These are phyloP conservation scores for Sporodiniella umbellata DNA, from an alignment of 371 early-diverging fungal species.

Conservation along the genomic window DNA sequence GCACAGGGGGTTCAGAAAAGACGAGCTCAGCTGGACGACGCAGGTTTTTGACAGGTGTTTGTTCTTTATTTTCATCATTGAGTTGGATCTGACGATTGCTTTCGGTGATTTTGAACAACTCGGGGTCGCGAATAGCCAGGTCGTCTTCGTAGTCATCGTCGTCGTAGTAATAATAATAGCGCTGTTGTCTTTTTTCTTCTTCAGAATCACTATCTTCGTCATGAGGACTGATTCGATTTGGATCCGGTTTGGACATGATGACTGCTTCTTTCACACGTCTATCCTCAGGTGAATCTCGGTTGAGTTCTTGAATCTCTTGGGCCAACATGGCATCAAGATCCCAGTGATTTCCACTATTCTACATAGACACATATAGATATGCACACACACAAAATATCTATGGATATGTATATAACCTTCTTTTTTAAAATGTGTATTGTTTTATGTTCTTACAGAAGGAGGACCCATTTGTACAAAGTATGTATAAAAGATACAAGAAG, in stretches of 20 bases:
- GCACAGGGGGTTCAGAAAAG: constrained; percentile 38
- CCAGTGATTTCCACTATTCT: constrained; percentile 10
- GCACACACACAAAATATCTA: no score
- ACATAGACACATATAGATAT: no score
- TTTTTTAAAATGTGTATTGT: no score
- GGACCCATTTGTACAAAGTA: no score
- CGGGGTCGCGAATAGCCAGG: constrained; percentile 47
- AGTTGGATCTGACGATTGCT: constrained; percentile 40
- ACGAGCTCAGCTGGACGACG: constrained; percentile 30
- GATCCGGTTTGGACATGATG: constrained; percentile 44
- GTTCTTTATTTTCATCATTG: constrained; percentile 19
- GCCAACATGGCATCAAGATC: constrained; percentile 26
- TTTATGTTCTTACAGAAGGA: no score
- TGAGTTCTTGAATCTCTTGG: constrained; percentile 44
- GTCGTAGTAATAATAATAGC: constrained; percentile 27
- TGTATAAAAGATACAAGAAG: no score
- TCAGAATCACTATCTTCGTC: constrained; percentile 30
- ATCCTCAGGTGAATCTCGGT: constrained; percentile 41
- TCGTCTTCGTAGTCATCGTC: constrained; percentile 51
- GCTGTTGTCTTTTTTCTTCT: constrained; percentile 10
- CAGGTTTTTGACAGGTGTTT: constrained; percentile 8
- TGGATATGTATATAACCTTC: no score
- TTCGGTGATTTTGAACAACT: constrained; percentile 44
- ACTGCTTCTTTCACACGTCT: constrained; percentile 41
- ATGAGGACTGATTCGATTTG: constrained; percentile 28